These are phyloP conservation scores for Begonia masoniana DNA, from an alignment of 306 rosid genomes.

Conservation along the genomic window DNA sequence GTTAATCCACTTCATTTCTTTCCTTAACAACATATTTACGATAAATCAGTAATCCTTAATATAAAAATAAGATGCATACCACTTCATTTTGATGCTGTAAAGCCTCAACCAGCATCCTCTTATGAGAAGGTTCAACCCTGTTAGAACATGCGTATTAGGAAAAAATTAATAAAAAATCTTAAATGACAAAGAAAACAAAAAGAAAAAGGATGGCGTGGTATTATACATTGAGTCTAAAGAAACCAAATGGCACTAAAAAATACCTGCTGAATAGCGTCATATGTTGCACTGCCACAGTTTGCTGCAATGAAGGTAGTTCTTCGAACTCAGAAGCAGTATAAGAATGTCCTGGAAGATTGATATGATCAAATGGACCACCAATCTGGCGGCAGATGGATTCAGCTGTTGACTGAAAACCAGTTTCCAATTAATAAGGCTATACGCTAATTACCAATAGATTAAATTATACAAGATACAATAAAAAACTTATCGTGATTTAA, in stretches of 20 bases:
- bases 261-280: slow-evolving; percentile 92
- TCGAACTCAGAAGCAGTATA: slow-evolving; percentile 95
- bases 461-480: slow-evolving; percentile 11
- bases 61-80: slow-evolving; percentile 24
- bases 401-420: slow-evolving; percentile 68
- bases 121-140: slow-evolving; percentile 99
- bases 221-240: background rate
- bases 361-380: slow-evolving; percentile 73
- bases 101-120: slow-evolving; percentile 95
- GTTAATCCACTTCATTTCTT: too few relatives aligned
- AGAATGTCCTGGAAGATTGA: slow-evolving; percentile 68
- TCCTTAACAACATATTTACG: too few relatives aligned
- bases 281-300: slow-evolving; percentile 78
- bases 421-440: slow-evolving; percentile 16
- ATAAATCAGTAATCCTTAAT: too few relatives aligned
- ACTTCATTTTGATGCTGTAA: slow-evolving; percentile 93
- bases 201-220: too few relatives aligned
- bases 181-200: too few relatives aligned
- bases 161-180: background rate
- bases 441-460: background rate
- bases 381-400: slow-evolving; percentile 96
- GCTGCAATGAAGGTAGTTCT: slow-evolving; percentile 80
- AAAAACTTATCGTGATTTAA: slow-evolving; percentile 7
- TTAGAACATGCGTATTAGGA: slow-evolving; percentile 2
- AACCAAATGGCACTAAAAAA: background rate